A percentile compares a stretch with the other conserved stretches of the same genome.
Evolutionary conservation across 1,284 basidiomycete species (phyloP).

Genomic region (Grifola frondosa): DNA sequence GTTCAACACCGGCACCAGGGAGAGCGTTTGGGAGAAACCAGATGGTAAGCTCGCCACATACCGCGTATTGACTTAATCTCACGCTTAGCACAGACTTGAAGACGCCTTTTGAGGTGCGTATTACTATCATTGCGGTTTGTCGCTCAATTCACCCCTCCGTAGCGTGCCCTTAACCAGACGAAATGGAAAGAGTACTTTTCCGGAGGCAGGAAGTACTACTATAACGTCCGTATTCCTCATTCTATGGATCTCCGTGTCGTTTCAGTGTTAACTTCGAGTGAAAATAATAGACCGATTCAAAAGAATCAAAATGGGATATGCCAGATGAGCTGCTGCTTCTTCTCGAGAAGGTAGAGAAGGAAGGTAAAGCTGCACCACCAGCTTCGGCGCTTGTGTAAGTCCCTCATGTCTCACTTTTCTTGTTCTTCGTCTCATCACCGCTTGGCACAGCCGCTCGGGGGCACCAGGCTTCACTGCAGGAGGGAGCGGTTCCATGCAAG

Average conservation of each 20-base stretch:
- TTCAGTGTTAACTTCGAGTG: background rate
- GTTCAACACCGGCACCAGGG: constrained; percentile 76
- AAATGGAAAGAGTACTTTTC: constrained; percentile 94
- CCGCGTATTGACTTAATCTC: background rate
- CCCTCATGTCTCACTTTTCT: constrained; percentile 1
- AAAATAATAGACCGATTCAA: constrained; percentile 79
- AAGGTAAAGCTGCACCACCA: constrained; percentile 41
- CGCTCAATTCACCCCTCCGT: constrained; percentile 4
- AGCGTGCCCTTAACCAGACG: constrained; percentile 85
- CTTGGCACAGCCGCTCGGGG: constrained; percentile 16
- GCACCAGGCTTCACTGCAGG: constrained; percentile 18
- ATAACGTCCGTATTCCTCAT: constrained; percentile 59
- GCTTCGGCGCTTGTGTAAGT: constrained; percentile 30
- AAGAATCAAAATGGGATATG: constrained; percentile 96
- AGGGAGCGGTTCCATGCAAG: constrained; percentile 26
- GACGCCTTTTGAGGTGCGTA: constrained; percentile 78
- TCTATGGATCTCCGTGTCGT: background rate
- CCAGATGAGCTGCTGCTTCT: constrained; percentile 83
- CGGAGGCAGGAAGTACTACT: constrained; percentile 89
- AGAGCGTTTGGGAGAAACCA: constrained; percentile 88
- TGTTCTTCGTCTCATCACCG: constrained; percentile 1
- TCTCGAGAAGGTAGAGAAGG: constrained; percentile 82
- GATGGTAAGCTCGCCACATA: constrained; percentile 54
- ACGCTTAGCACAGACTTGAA: constrained; percentile 58
- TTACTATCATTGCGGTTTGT: background rate